Percentiles rank a stretch among this genome's conserved stretches.
These are phyloP conservation scores for Thraustochytrium sp. DNA, from an alignment of 352 stramenopile genomes.

Conservation along the genomic window DNA sequence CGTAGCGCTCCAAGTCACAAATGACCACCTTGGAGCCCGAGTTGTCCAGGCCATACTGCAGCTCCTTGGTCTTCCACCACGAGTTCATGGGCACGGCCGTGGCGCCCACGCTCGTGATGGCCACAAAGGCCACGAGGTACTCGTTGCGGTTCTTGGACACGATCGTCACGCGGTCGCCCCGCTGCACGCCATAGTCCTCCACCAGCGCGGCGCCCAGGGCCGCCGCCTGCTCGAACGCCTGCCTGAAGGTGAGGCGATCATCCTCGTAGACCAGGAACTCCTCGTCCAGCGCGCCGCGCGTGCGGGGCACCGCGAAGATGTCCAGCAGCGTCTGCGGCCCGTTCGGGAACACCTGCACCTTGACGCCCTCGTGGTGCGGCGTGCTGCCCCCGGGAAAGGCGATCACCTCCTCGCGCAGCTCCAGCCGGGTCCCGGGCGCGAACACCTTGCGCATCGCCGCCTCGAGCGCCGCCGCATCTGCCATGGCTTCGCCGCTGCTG, in stretches of 20 bases:
- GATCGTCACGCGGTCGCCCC: slow-evolving; percentile 9
- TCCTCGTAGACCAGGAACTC: slow-evolving; percentile 44
- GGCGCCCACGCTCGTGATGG: not conserved
- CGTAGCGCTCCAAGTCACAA: not conserved
- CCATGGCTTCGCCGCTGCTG: too few relatives aligned
- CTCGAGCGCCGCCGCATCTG: too few relatives aligned
- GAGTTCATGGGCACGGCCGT: slow-evolving; percentile 38
- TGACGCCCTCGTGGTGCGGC: slow-evolving; percentile 22
- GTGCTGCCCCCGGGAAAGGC: not conserved
- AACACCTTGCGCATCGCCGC: not conserved
- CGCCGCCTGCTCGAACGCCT: not conserved
- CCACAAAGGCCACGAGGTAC: slow-evolving; percentile 8
- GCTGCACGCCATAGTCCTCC: not conserved
- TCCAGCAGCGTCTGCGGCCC: not conserved
- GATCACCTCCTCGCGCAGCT: not conserved
- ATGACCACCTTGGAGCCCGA: slow-evolving; percentile 29
- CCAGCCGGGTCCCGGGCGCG: not conserved
- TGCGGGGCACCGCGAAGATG: not conserved
- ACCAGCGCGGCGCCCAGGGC: not conserved
- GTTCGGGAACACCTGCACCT: slow-evolving; percentile 2
- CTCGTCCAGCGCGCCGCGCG: not conserved
- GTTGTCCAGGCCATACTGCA: slow-evolving; percentile 35
- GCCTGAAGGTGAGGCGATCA: not conserved
- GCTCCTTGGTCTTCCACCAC: slow-evolving; percentile 42
- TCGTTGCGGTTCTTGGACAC: slow-evolving; percentile 20